Base-by-base conservation (phyloP, 345 rosid species). In the Dovyalis caffra region DNA sequence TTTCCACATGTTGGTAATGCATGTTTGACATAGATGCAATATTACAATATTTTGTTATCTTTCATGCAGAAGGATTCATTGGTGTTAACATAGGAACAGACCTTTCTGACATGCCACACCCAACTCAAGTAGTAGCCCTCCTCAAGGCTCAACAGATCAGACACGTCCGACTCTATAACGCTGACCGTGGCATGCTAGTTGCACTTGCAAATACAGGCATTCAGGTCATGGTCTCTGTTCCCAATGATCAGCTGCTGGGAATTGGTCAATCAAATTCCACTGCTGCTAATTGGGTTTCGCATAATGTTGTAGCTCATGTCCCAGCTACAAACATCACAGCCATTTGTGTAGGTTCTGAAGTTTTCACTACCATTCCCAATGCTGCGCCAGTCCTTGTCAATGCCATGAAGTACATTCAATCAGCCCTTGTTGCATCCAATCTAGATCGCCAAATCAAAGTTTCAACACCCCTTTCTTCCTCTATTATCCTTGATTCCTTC, bases 321-420 rank as follows among this genome's bases (percentile, higher is more conserved):
- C 99, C 99, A 4, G 90, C 97, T 7, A 93, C 99, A 78, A 96
- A 93, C 86, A 96, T 96, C 75, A 96, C 99, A 0, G 78, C 88
- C n/a, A 90, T 96, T 16, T 91, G 97, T 6, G 98, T 96, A n/a
- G 99, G 99, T n/a, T 92, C 97, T 0, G 98, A 96, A 82, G 92
- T 96, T 75, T 72, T 96, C 25, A 90, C 97, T 7, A 60, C 85
- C 29, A 76, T 92, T 26, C 85, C 96, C 25, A 96, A 91, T 74
- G 98, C 94, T 1, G 95, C 90, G 67, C 89, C 97, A 0, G 87
- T 96, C 73, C 90, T 96, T 40, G 97, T 96, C 72, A 88, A 91
- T 8, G 94, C 99, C 53, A 79, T 96, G 45, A 90, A 88, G 71
- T 92, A 85, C 83, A 90, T 96, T 64, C 97, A 96, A 60, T 81